These are phyloP conservation scores for Lathyrus tuberosus DNA, from an alignment of 306 rosid species.

Conservation along the genomic window DNA sequence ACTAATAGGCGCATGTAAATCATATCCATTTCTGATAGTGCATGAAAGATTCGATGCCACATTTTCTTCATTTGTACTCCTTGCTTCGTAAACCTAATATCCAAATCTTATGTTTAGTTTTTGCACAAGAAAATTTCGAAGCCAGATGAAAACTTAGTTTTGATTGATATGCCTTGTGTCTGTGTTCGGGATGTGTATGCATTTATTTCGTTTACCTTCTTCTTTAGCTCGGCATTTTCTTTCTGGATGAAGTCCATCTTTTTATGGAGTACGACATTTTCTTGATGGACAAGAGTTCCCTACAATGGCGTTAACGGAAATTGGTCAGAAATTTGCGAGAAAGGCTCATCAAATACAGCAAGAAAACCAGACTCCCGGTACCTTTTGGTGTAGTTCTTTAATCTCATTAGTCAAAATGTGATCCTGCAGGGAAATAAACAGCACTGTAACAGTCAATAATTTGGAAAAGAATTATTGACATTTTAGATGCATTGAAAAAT, in stretches of 20 bases:
- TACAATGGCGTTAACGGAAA: constrained; percentile 39
- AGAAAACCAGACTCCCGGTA: constrained; percentile 29
- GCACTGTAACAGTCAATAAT: constrained; percentile 13
- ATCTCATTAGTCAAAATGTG: constrained; percentile 58
- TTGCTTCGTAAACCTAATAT: constrained; percentile 60
- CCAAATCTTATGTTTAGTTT: constrained; percentile 35
- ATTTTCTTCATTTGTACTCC: constrained; percentile 43
- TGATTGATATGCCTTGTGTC: neutral
- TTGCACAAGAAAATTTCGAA: constrained; percentile 29
- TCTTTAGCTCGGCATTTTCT: constrained; percentile 61
- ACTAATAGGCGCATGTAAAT: constrained; percentile 53
- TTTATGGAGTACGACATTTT: constrained; percentile 53
- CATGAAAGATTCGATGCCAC: constrained; percentile 42
- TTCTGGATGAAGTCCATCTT: constrained; percentile 52
- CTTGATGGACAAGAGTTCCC: constrained; percentile 62
- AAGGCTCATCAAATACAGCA: constrained; percentile 14
- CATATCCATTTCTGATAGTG: constrained; percentile 49
- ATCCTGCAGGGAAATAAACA: constrained; percentile 52
- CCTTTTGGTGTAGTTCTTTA: constrained; percentile 62
- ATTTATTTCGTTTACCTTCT: constrained; percentile 50
- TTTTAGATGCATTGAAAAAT: no score
- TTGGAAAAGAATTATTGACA: no score
- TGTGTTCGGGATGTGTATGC: neutral
- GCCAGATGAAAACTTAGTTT: constrained; percentile 8
- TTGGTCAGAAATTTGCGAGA: constrained; percentile 31